A percentile compares a stretch with the other conserved stretches of the same genome.
These are phyloP conservation scores for Zopfia rhizophila DNA, from an alignment of 2,329 filamentous ascomycete genomes.

Conservation along the genomic window DNA sequence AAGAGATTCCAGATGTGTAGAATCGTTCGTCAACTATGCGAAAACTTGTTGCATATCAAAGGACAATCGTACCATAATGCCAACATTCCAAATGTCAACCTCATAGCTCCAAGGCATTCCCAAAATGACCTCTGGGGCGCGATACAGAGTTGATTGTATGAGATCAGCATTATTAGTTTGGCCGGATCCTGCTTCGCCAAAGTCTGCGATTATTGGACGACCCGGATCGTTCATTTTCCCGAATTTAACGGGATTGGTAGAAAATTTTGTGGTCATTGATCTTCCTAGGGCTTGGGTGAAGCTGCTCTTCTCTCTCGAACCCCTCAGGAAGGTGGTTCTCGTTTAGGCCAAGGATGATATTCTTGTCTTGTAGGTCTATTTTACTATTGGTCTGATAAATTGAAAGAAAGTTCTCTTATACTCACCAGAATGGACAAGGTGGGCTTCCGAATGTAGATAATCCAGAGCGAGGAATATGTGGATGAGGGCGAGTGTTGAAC, in stretches of 20 bases:
- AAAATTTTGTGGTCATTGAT: conserved; percentile 35
- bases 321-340: conserved; percentile 39
- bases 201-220: conserved; percentile 41
- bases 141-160: conserved; percentile 48
- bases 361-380: conserved; percentile 44
- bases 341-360: conserved; percentile 42
- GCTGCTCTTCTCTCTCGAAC: conserved; percentile 40
- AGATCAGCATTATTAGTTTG: conserved; percentile 34
- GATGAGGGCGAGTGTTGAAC: conserved; percentile 30
- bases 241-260: conserved; percentile 28
- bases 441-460: conserved; percentile 40
- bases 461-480: conserved; percentile 37
- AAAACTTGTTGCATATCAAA: background rate
- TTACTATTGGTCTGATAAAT: background rate
- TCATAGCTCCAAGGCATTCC: conserved; percentile 48
- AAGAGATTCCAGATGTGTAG: conserved; percentile 46
- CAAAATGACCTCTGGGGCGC: conserved; percentile 49
- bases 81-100: conserved; percentile 51
- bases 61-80: conserved; percentile 36
- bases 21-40: conserved; percentile 2
- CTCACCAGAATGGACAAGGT: conserved; percentile 41
- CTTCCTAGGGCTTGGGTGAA: conserved; percentile 40
- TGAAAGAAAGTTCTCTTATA: background rate
- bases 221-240: conserved; percentile 14
- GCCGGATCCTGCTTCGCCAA: conserved; percentile 42